Conservation (phyloP, 768 basidiomycete species). For the Mycena capillaripes region DNA sequence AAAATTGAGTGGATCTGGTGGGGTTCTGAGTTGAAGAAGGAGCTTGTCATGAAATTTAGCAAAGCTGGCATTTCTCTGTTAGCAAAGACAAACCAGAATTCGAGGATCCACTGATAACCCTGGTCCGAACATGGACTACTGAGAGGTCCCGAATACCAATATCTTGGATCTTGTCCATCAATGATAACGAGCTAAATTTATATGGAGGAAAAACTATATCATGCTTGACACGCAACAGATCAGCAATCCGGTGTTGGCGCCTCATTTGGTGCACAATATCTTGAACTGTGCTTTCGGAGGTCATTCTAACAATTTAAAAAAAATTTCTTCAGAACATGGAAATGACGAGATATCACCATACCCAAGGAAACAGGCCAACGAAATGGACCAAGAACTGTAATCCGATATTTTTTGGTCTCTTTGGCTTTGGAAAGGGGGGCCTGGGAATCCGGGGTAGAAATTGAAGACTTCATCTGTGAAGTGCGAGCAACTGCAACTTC, state of each 20-base stretch:
- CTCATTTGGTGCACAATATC: constrained; percentile 14
- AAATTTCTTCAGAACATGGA: not conserved
- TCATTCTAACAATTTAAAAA: not conserved
- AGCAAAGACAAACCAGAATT: too few relatives aligned
- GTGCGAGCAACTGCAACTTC: not conserved
- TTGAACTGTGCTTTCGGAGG: not conserved
- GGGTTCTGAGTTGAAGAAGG: not conserved
- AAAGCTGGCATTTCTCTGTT: not conserved
- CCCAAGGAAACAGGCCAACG: not conserved
- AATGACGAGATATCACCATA: not conserved
- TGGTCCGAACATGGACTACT: not conserved
- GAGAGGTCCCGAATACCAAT: constrained; percentile 17
- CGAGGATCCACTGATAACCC: too few relatives aligned
- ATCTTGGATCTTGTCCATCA: constrained; percentile 7
- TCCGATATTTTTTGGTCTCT: constrained; percentile 16
- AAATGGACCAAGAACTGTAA: constrained; percentile 18
- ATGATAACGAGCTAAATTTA: not conserved
- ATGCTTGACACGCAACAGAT: constrained; percentile 2
- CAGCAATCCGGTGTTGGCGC: constrained; percentile 5
- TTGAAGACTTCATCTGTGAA: constrained; percentile 6
- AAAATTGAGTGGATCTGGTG: not conserved
- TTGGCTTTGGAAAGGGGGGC: not conserved
- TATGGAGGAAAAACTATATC: constrained; percentile 12
- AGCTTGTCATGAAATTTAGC: not conserved
- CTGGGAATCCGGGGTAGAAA: not conserved